Evolutionary conservation across 768 basidiomycete species (phyloP).

Genomic region (Postia placenta): DNA sequence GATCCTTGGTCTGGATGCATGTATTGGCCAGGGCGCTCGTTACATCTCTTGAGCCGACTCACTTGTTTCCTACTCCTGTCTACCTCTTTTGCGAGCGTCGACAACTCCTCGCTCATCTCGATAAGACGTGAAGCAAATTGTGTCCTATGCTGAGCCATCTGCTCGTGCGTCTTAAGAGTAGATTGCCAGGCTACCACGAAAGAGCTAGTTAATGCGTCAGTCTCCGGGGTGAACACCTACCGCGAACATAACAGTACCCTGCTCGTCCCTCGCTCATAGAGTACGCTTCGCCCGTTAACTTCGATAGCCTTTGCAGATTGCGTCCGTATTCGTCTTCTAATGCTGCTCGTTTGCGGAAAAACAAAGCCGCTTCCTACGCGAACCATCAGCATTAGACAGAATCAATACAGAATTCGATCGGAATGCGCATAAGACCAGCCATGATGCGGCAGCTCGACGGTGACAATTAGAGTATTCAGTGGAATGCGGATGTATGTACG

Average conservation of each 20-base stretch:
- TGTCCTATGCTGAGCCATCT: conserved; percentile 83
- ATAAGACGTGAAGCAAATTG: conserved; percentile 81
- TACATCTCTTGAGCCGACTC: conserved; percentile 12
- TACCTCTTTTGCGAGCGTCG: conserved; percentile 80
- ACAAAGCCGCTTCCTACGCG: conserved; percentile 79
- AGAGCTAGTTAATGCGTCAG: conserved; percentile 10
- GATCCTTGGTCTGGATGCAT: conserved; percentile 75
- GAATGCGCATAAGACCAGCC: too few species aligned
- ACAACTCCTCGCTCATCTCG: conserved; percentile 96
- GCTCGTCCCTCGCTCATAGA: conserved; percentile 88
- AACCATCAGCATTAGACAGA: conserved; percentile 10
- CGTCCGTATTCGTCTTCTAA: conserved; percentile 96
- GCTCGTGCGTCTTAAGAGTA: conserved; percentile 83
- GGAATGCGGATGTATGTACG: too few species aligned
- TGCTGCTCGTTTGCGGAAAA: conserved; percentile 88
- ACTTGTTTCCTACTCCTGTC: conserved; percentile 93
- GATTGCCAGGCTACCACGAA: conserved; percentile 87
- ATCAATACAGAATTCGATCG: too few species aligned
- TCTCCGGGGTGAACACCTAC: not conserved
- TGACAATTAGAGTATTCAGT: too few species aligned
- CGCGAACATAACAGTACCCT: conserved; percentile 45
- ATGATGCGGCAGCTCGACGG: too few species aligned
- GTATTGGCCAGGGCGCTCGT: not conserved
- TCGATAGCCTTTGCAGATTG: conserved; percentile 75
- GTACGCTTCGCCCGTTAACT: conserved; percentile 77